Evolutionary conservation across 2,329 filamentous ascomycete genomes (phyloP).

Genomic region (Fusarium beomiforme): DNA sequence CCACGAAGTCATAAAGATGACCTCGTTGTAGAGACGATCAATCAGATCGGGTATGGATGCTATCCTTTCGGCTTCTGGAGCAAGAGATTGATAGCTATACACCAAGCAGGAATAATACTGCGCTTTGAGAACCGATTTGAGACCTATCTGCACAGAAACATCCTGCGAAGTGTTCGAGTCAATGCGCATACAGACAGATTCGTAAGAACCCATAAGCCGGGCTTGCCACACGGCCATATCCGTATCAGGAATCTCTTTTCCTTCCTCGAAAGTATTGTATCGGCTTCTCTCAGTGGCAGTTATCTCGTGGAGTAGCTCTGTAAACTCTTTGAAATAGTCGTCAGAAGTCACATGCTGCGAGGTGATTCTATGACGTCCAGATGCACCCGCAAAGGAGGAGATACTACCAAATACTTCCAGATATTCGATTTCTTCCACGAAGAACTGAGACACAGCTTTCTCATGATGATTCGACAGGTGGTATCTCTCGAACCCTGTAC

Average conservation of each 20-base stretch:
- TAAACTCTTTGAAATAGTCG: neutral
- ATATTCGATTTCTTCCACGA: neutral
- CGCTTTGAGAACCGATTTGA: neutral
- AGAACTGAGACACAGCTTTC: neutral
- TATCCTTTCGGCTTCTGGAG: neutral
- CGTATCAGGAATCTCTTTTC: neutral
- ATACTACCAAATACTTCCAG: neutral
- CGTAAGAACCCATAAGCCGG: neutral
- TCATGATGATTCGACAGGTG: neutral
- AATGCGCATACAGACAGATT: neutral
- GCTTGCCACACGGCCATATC: neutral
- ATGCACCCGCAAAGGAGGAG: neutral
- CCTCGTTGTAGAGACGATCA: neutral
- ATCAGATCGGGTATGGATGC: neutral
- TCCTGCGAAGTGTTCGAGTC: neutral
- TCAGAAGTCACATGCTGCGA: neutral
- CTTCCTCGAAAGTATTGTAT: neutral
- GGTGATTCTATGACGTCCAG: neutral
- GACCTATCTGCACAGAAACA: neutral
- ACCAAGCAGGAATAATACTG: neutral
- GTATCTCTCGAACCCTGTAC: neutral
- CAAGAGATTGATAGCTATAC: neutral
- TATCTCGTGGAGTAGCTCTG: neutral
- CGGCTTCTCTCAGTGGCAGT: neutral
- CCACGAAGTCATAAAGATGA: neutral